Base-by-base conservation (phyloP, 192 early-diverging fungal genomes). In the Rhizoclosmatium globosum region DNA sequence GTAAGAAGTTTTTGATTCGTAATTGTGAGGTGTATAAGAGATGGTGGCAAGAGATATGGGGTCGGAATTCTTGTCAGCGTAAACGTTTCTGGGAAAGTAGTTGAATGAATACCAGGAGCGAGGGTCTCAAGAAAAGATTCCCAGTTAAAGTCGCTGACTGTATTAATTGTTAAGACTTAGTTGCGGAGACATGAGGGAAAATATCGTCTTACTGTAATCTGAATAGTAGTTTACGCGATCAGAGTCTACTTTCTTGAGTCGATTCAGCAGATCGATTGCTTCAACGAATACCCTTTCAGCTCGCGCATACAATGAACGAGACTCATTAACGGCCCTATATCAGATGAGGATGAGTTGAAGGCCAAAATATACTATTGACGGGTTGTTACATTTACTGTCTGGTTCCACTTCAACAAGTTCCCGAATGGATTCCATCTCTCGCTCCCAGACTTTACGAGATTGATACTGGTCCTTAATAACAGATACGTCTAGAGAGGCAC, bases 391-490 rank as follows among this genome's bases (percentile, higher is more conserved):
- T 89, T 94, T 94, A 70, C 91, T 91, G 44, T 95, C 92, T 1
- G 94, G 93, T 74, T 96, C 95, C 15, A 94, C 17, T 39, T 95
- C 94, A 9, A 90, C 60, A 23, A 96, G 78, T 72, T 95, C 95
- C 45, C 87, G 81, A 4, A 95, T 79, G 38, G 84, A 80, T 39
- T 84, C 66, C 56, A 92, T 86, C 79, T 96, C 94, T 38, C 82
- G 77, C 43, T 83, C 45, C 60, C 93, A 84, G 2, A 93, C 57
- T 4, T 66, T 62, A 2, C 21, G 64, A 19, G 78, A 72, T 66
- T 82, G 83, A 13, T 47, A 47, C 62, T 43, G 56, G 2, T 57
- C 60, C 23, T 21, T 62, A 9, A 23, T 21, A 7, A 19, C 60
- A 13, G 50, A 53, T 17, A 7, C 50, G 17, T 7, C 6, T 7